Evolutionary conservation across 371 early-diverging fungal species (phyloP).

Genomic region (Phascolomyces articulosus): DNA sequence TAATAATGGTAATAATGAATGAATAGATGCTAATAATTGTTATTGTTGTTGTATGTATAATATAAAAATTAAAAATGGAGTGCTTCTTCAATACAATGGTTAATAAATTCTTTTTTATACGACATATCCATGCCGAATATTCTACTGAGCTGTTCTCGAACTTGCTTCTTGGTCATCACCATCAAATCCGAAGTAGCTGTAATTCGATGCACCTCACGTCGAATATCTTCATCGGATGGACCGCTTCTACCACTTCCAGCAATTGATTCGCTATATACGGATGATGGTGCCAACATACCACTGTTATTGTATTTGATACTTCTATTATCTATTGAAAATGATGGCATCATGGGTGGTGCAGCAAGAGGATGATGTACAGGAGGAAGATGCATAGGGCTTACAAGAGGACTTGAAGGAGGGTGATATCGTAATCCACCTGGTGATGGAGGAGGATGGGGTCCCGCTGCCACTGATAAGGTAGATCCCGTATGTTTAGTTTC

Average conservation of each 20-base stretch:
- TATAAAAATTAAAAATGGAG: conserved; percentile 40
- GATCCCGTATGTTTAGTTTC: conserved; percentile 45
- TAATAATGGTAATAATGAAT: too few species aligned
- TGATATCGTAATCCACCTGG: not conserved
- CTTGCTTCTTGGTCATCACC: conserved; percentile 84
- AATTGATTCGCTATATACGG: conserved; percentile 13
- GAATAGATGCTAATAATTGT: too few species aligned
- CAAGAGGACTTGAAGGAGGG: not conserved
- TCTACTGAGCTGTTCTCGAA: conserved; percentile 78
- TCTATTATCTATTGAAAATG: not conserved
- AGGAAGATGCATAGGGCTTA: too few species aligned
- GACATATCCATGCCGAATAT: conserved; percentile 83
- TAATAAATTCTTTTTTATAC: conserved; percentile 76
- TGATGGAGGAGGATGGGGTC: not conserved
- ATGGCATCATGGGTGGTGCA: not conserved
- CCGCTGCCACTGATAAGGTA: not conserved
- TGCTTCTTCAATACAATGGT: conserved; percentile 81
- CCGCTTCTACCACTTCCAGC: not conserved
- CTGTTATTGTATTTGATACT: conserved; percentile 8
- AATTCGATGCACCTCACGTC: conserved; percentile 73
- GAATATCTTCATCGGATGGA: conserved; percentile 74
- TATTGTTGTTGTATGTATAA: not conserved
- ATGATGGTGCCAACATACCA: conserved; percentile 8
- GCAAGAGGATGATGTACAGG: not conserved
- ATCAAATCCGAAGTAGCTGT: conserved; percentile 77